Conservation (phyloP, 2,329 filamentous ascomycete genomes). For the Pseudomassariella vexata region DNA sequence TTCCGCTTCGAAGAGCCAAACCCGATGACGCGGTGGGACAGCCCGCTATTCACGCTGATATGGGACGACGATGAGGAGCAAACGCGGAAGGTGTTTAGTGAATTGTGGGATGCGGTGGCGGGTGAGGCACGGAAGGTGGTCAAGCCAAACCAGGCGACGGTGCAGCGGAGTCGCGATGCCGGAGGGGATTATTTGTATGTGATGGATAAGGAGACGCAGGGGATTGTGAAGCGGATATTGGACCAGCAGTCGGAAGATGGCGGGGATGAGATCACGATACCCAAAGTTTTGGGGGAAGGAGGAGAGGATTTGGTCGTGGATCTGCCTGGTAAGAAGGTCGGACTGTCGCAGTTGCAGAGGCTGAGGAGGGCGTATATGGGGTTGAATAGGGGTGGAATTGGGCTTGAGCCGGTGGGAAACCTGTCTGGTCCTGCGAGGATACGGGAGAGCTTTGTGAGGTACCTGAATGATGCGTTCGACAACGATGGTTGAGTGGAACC, state of each 20-base stretch:
- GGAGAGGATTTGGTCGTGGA: conserved; percentile 53
- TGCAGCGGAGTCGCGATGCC: conserved; percentile 57
- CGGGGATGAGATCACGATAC: conserved; percentile 50
- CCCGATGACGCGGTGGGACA: conserved; percentile 79
- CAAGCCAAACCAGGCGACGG: conserved; percentile 69
- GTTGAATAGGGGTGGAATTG: conserved; percentile 67
- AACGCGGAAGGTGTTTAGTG: conserved; percentile 48
- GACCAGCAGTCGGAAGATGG: conserved; percentile 65
- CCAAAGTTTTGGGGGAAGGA: conserved; percentile 20
- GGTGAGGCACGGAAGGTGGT: conserved; percentile 59
- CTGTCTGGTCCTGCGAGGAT: conserved; percentile 46
- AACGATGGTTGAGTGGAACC: conserved; percentile 38
- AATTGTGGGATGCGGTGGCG: conserved; percentile 70
- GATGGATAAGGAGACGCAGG: conserved; percentile 73
- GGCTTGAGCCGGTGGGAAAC: conserved; percentile 47
- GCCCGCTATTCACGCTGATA: conserved; percentile 72
- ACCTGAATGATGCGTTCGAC: conserved; percentile 61
- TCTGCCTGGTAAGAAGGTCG: conserved; percentile 60
- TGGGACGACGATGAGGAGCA: conserved; percentile 68
- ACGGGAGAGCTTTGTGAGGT: conserved; percentile 58
- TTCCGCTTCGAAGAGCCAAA: conserved; percentile 85
- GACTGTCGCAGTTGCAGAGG: conserved; percentile 71
- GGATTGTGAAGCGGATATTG: conserved; percentile 64
- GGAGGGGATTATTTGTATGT: conserved; percentile 72
- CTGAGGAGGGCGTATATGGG: conserved; percentile 71